Conservation (phyloP, 768 basidiomycete species). For the Flagelloscypha sp. region DNA sequence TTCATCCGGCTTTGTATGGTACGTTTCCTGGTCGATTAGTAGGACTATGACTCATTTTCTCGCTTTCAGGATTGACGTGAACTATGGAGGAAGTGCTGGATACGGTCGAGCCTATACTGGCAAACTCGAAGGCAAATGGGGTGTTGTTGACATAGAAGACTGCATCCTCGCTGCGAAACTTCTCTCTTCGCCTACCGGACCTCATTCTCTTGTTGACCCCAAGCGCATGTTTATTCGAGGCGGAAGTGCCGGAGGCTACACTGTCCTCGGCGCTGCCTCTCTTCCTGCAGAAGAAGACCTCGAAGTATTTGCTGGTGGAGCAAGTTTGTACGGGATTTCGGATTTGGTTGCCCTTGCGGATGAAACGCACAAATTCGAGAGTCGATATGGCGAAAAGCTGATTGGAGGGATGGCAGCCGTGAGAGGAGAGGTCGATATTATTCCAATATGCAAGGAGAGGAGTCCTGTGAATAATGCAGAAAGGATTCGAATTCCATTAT, state of each 20-base stretch:
- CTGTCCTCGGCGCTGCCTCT: constrained; percentile 41
- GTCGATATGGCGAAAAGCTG: constrained; percentile 48
- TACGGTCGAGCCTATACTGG: constrained; percentile 63
- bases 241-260: constrained; percentile 67
- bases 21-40: constrained; percentile 9
- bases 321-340: constrained; percentile 61
- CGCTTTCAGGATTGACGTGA: constrained; percentile 54
- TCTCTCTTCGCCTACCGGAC: constrained; percentile 30
- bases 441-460: too few species aligned
- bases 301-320: constrained; percentile 51
- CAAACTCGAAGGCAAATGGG: constrained; percentile 62
- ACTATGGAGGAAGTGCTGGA: constrained; percentile 69
- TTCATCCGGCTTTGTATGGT: constrained; percentile 70
- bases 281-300: constrained; percentile 31
- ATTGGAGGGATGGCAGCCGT: constrained; percentile 50
- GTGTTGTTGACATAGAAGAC: constrained; percentile 64
- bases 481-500: constrained; percentile 51
- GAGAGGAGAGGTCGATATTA: constrained; percentile 52
- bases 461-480: constrained; percentile 58
- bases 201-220: constrained; percentile 51
- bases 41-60: constrained; percentile 12
- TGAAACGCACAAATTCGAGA: constrained; percentile 70
- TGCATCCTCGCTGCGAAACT: constrained; percentile 45
- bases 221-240: constrained; percentile 64
- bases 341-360: constrained; percentile 49